phyloP scores from a whole-genome alignment of 768 basidiomycete species.

The Russula virescens region DNA sequence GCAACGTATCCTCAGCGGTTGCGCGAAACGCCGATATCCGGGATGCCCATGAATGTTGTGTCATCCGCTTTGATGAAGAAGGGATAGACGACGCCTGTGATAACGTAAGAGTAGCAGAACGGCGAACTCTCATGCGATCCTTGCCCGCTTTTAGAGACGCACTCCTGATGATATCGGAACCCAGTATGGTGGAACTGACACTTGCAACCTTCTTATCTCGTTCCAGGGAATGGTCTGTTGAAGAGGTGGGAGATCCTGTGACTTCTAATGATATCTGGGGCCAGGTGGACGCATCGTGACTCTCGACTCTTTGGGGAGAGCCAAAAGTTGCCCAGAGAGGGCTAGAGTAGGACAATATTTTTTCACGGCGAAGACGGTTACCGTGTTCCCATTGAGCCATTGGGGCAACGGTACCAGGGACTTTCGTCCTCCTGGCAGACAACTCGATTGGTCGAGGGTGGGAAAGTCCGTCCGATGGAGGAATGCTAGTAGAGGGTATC shows the following conservation, averaged over 20 bases:
- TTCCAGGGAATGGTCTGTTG: background rate
- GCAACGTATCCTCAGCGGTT: background rate
- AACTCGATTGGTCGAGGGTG: background rate
- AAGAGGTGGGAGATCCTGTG: background rate
- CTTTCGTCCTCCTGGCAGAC: background rate
- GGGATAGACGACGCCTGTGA: background rate
- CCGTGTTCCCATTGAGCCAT: background rate
- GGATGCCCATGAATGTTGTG: constrained; percentile 10
- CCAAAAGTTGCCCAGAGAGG: constrained; percentile 16
- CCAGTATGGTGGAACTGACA: constrained; percentile 23
- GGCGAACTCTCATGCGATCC: constrained; percentile 14
- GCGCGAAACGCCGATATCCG: background rate
- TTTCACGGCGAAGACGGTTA: background rate
- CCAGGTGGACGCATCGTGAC: background rate
- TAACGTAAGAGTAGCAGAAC: background rate
- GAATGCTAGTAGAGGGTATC: background rate
- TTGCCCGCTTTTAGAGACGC: background rate
- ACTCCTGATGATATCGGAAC: constrained; percentile 31
- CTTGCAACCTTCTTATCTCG: background rate
- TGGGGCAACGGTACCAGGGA: background rate
- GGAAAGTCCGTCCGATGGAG: background rate
- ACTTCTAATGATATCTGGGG: background rate
- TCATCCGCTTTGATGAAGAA: background rate
- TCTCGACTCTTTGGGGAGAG: background rate
- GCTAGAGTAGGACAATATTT: constrained; percentile 16